These are phyloP conservation scores for Aspergillus sclerotiicarbonarius DNA, from an alignment of 495 filamentous ascomycete species.

Conservation along the genomic window DNA sequence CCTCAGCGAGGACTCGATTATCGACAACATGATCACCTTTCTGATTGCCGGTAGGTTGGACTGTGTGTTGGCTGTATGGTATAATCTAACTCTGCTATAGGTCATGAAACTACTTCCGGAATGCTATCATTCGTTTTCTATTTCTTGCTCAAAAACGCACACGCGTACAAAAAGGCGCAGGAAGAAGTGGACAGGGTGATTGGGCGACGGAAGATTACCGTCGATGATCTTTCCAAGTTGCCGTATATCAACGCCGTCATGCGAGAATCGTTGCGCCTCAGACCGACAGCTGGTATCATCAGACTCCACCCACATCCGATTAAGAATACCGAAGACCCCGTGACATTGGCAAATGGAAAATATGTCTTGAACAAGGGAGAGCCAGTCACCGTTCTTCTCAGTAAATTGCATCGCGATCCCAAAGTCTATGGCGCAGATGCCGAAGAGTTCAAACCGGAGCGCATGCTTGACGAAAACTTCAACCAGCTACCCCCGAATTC, in stretches of 20 bases:
- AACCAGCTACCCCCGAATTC: conserved; percentile 54
- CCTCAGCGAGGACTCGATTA: conserved; percentile 58
- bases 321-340: conserved; percentile 53
- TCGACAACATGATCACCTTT: conserved; percentile 72
- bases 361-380: conserved; percentile 59
- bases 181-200: conserved; percentile 66
- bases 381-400: conserved; percentile 53
- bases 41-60: conserved; percentile 50
- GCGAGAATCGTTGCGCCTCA: conserved; percentile 68
- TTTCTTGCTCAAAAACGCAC: conserved; percentile 60
- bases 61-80: too few relatives aligned
- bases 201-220: conserved; percentile 59
- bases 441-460: conserved; percentile 61
- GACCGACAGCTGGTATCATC: conserved; percentile 57
- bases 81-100: conserved; percentile 26
- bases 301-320: conserved; percentile 33
- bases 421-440: conserved; percentile 61
- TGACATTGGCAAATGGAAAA: conserved; percentile 55
- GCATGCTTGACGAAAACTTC: conserved; percentile 64
- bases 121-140: conserved; percentile 55
- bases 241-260: conserved; percentile 64
- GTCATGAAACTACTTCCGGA: conserved; percentile 72
- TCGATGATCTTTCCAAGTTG: conserved; percentile 67
- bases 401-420: conserved; percentile 65
- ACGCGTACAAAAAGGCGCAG: conserved; percentile 57